Percentiles rank a stretch among this genome's conserved stretches.
These are phyloP conservation scores for Takashimella koratensis DNA, from an alignment of 1,284 basidiomycete genomes.

Conservation along the genomic window DNA sequence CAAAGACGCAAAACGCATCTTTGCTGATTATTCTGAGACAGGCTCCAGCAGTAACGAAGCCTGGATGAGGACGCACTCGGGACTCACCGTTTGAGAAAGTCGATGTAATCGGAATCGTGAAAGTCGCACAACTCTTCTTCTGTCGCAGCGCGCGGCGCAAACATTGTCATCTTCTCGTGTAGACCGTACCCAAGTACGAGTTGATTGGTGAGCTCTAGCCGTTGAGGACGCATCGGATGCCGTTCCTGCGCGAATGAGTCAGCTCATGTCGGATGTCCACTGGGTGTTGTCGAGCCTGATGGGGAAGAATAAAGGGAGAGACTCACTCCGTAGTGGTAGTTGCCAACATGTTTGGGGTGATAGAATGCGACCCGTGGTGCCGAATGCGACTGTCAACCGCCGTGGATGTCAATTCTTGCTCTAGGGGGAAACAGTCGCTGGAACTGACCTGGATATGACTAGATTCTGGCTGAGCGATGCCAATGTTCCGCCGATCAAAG, in stretches of 20 bases:
- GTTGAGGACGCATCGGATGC: slow-evolving; percentile 98
- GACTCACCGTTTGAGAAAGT: slow-evolving; percentile 80
- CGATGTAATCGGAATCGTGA: slow-evolving; percentile 89
- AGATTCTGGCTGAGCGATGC: slow-evolving; percentile 38
- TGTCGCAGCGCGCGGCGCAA: slow-evolving; percentile 82
- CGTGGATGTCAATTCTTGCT: not conserved
- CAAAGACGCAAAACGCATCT: not conserved
- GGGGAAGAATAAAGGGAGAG: not conserved
- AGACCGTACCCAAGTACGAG: slow-evolving; percentile 94
- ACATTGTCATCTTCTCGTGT: slow-evolving; percentile 93
- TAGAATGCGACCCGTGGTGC: slow-evolving; percentile 90
- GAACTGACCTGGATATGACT: slow-evolving; percentile 39
- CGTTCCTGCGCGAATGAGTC: slow-evolving; percentile 63
- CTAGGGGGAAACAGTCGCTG: not conserved
- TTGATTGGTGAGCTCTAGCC: slow-evolving; percentile 89
- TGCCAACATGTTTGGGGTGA: slow-evolving; percentile 88
- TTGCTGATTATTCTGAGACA: too few species aligned
- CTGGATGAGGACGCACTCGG: not conserved
- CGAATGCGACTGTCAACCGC: slow-evolving; percentile 66
- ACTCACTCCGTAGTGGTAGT: slow-evolving; percentile 89
- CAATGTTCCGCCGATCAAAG: slow-evolving; percentile 41
- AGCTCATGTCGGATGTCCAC: slow-evolving; percentile 10
- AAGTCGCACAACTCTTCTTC: slow-evolving; percentile 85
- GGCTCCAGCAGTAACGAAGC: not conserved
- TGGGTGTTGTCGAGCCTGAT: not conserved